Evolutionary conservation across 2,329 filamentous ascomycete species (phyloP).

Genomic region (Claviceps maximensis): DNA sequence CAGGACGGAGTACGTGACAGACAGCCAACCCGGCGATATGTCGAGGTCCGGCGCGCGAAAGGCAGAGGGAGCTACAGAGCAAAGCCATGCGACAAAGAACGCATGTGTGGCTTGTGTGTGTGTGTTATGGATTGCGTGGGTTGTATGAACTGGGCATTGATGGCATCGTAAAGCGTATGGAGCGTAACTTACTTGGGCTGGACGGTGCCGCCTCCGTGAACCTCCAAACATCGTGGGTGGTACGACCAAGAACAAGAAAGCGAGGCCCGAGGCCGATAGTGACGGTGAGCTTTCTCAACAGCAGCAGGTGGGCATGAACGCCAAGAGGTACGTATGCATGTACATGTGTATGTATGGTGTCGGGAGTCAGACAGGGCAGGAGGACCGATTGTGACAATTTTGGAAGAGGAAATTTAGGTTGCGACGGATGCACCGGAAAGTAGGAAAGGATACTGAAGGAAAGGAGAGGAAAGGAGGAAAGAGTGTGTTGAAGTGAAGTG

Average conservation of each 20-base stretch:
- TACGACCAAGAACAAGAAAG: neutral
- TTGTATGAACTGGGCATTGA: too few relatives aligned
- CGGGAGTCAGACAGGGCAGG: neutral
- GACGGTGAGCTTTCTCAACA: slow-evolving; percentile 7
- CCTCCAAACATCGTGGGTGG: slow-evolving; percentile 32
- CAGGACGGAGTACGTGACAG: neutral
- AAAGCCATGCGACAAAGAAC: neutral
- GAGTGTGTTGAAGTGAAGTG: too few relatives aligned
- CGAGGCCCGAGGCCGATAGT: slow-evolving; percentile 1
- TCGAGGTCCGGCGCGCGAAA: too few relatives aligned
- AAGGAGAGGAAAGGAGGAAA: too few relatives aligned
- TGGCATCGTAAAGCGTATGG: neutral
- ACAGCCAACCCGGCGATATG: neutral
- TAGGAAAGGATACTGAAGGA: neutral
- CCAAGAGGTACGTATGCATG: slow-evolving; percentile 3
- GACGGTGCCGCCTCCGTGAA: slow-evolving; percentile 35
- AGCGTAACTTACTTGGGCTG: slow-evolving; percentile 30
- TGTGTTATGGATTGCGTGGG: neutral
- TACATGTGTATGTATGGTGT: neutral
- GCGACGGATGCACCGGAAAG: neutral
- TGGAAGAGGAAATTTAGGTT: neutral
- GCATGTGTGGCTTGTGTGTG: neutral
- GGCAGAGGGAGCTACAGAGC: neutral
- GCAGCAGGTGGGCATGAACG: slow-evolving; percentile 7
- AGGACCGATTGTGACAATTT: neutral